These are phyloP conservation scores for Colletotrichum sp. DNA, from an alignment of 2,329 filamentous ascomycete genomes.

Conservation along the genomic window DNA sequence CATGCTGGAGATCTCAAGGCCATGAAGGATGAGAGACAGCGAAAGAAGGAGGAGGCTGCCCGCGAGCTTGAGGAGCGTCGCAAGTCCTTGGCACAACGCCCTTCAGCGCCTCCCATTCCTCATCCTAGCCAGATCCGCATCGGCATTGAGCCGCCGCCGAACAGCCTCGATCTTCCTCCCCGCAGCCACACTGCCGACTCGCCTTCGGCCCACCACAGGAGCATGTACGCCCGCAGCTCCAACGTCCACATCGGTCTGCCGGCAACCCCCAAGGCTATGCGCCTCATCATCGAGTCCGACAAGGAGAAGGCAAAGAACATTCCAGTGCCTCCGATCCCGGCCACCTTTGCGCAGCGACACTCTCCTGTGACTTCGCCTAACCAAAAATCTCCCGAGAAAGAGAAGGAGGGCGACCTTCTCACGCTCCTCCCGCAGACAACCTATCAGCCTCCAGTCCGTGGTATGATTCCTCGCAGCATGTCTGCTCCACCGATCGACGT, in stretches of 20 bases:
- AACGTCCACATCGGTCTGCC: slow-evolving; percentile 75
- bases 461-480: slow-evolving; percentile 63
- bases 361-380: slow-evolving; percentile 44
- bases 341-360: slow-evolving; percentile 47
- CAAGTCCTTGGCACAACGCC: slow-evolving; percentile 80
- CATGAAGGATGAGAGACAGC: slow-evolving; percentile 64
- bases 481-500: slow-evolving; percentile 52
- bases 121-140: slow-evolving; percentile 65
- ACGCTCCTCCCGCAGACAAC: slow-evolving; percentile 51
- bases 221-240: slow-evolving; percentile 51
- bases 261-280: slow-evolving; percentile 90
- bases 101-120: slow-evolving; percentile 80
- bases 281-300: slow-evolving; percentile 72
- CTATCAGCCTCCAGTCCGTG: slow-evolving; percentile 53
- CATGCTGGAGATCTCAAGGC: slow-evolving; percentile 59
- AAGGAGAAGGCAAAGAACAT: slow-evolving; percentile 37
- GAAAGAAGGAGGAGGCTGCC: slow-evolving; percentile 77
- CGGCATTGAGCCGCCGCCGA: slow-evolving; percentile 28
- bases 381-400: slow-evolving; percentile 35
- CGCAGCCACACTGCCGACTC: slow-evolving; percentile 73
- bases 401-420: slow-evolving; percentile 36
- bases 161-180: slow-evolving; percentile 49
- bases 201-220: slow-evolving; percentile 35
- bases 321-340: slow-evolving; percentile 54
- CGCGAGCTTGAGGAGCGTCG: slow-evolving; percentile 88